Evolutionary conservation across 2,329 filamentous ascomycete genomes (phyloP), one percentile per base, ranked within the genome.

Genomic region (Aspergillus jensenii): DNA sequence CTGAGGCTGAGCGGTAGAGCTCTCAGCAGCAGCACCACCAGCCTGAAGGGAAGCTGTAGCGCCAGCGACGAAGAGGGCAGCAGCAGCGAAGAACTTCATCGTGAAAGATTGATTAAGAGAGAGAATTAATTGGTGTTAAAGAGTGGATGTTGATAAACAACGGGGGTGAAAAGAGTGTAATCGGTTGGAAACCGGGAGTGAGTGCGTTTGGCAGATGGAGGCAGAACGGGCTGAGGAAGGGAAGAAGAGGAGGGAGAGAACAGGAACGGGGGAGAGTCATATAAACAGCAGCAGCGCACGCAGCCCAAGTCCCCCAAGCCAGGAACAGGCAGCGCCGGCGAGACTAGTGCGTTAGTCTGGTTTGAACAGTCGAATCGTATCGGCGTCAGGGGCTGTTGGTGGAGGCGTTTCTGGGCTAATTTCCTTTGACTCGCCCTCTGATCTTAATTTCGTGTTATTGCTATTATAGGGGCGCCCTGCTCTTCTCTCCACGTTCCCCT

Each of bases 81-180:
- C 62, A 65, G 64, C 68, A 66, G 75, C 74, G 66, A 74, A 74
- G 78, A 80, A 79, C 76, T 78, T 79, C 80, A 82, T 82, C 62
- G 75, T 81, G 77, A 72, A 39, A 51, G 44, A 50, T 46, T 53
- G 25, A 46, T 15, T 14, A 35, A 33, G 37, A 50, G 51, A 43
- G 43, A 43, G 44, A 45, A 19, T 12, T 40, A 43, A 19, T 43
- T 48, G 43, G 37, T 21, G 17, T 56, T 37, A 55, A 52, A 58
- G 51, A 44, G 61, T 64, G 49, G 59, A 59, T 43, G 44, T 48
- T 52, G 35, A 47, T 50, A 40, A 15, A 53, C 31, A 46, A 47
- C 40, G 33, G 43, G 33, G 9, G 58, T 21, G 31, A 51, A 75
- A 76, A 68, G 73, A 75, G 69, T 73, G 73, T 68, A 74, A 65